Evolutionary conservation across 805 yeast genomes (phyloP), one percentile per base, ranked within the genome.

Genomic region (Wickerhamomyces strasburgensis): DNA sequence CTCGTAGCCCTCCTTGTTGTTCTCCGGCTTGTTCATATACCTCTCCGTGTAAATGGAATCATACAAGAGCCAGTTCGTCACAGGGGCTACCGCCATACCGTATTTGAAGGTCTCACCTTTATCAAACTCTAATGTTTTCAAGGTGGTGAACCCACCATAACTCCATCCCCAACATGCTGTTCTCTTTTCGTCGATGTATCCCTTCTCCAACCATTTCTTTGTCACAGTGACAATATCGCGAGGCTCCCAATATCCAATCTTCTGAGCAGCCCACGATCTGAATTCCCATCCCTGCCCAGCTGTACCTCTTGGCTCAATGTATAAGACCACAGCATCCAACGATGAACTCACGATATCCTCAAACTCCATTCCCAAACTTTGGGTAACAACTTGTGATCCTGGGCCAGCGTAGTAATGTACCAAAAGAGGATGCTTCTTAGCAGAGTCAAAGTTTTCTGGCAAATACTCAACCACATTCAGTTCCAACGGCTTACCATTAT

Each of bases 81-180:
- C 98, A 1, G 98, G 98, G 0, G 98, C 98, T 19, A 93, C 98
- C 0, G 98, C 83, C 73, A 89, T 80, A 6, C 98, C 98, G 58
- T 79, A 93, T 44, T 77, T 77, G 68, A 93, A 89, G 10, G 76
- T 73, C 26, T 74, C 63, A 17, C 87, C 86, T 1, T 64, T 67
- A 59, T 93, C 98, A 21, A 68, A 68, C 60, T 93, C 97, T 35
- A 93, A 63, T 0, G 95, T 83, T 62, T 89, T 90, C 46, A 93
- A 68, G 0, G 98, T 87, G 63, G 88, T 73, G 57, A 79, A 93
- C 0, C 98, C 98, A 34, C 98, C 98, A 56, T 90, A 93, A 11
- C 95, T 84, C 98, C 98, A 93, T 11, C 98, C 98, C 95, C 97
- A 93, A 40, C 90, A 73, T 0, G 95, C 94, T 7, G 86, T 78